These are phyloP conservation scores for Didymellaceae sp. DNA, from an alignment of 2,329 filamentous ascomycete species.

Conservation along the genomic window DNA sequence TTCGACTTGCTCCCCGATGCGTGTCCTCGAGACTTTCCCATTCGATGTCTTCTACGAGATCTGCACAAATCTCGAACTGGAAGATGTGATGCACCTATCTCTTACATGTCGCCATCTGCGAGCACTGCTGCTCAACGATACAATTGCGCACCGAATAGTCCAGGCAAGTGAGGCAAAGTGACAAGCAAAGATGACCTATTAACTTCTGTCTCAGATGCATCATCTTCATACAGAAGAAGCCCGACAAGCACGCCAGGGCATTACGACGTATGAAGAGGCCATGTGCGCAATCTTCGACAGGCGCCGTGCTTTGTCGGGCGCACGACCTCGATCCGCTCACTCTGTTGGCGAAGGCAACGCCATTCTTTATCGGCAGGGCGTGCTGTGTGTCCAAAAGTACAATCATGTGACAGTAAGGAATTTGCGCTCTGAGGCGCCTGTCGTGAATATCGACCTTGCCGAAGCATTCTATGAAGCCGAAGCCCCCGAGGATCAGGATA, in stretches of 20 bases:
- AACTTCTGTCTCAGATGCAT: constrained; percentile 44
- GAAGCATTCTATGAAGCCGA: not conserved
- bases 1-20: not conserved
- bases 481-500: no score
- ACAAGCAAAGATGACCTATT: not conserved
- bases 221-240: constrained; percentile 56
- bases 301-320: constrained; percentile 64
- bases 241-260: constrained; percentile 43
- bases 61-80: constrained; percentile 60
- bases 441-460: constrained; percentile 29
- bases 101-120: constrained; percentile 60
- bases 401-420: constrained; percentile 65
- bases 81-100: constrained; percentile 65
- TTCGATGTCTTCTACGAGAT: constrained; percentile 71
- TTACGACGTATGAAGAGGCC: constrained; percentile 58
- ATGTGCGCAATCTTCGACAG: constrained; percentile 68
- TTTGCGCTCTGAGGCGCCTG: constrained; percentile 51
- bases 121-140: constrained; percentile 57
- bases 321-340: constrained; percentile 67
- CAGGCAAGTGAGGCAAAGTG: constrained; percentile 55
- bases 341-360: constrained; percentile 65
- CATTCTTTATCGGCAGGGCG: constrained; percentile 69
- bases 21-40: constrained; percentile 58
- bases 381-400: constrained; percentile 67
- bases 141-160: constrained; percentile 64